phyloP scores from a whole-genome alignment of 2,329 filamentous ascomycete species.

The Hymenoscyphus salicellus region DNA sequence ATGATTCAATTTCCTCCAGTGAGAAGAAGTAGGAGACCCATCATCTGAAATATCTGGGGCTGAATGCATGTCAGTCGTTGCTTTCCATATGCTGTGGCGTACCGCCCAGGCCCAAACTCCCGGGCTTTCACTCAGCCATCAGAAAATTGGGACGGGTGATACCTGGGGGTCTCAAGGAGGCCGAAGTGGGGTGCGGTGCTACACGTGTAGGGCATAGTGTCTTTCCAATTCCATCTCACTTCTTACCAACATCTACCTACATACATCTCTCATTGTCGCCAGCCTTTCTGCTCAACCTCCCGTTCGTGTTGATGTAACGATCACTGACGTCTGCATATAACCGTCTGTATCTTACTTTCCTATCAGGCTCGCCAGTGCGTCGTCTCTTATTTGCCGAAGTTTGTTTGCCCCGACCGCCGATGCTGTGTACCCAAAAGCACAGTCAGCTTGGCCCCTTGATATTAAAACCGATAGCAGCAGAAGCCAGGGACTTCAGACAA shows the following conservation, averaged over 20 bases:
- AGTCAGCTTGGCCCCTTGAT: neutral
- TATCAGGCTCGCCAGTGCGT: neutral
- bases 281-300: neutral
- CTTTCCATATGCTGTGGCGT: neutral
- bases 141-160: neutral
- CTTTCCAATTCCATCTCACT: neutral
- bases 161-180: neutral
- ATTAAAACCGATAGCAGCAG: neutral
- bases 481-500: neutral
- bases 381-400: neutral
- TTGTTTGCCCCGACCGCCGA: neutral
- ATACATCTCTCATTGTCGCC: neutral
- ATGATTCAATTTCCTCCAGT: neutral
- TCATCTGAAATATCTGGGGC: neutral
- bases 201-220: neutral
- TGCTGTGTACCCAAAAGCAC: neutral
- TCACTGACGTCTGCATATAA: neutral
- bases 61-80: neutral
- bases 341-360: no score
- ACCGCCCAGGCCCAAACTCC: neutral
- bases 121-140: neutral
- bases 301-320: neutral
- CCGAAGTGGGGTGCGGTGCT: neutral
- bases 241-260: neutral
- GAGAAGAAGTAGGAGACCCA: neutral